Conservation (phyloP, 225 moss, liverwort and hornwort genomes). For the Climacium dendroides region DNA sequence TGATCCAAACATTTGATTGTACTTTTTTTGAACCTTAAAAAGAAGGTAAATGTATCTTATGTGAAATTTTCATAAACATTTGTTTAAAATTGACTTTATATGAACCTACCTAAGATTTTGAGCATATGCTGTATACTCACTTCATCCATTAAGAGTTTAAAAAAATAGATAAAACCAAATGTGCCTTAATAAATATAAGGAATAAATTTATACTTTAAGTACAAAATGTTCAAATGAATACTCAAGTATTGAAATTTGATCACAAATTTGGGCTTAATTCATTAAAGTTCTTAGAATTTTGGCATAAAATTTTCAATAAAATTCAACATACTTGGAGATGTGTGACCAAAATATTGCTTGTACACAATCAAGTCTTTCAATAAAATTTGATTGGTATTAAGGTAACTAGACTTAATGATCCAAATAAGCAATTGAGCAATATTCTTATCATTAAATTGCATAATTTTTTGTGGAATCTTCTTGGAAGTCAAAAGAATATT, state of each 20-base stretch:
- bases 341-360: no score
- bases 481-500: no score
- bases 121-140: rapidly evolving
- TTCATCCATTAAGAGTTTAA: rapidly evolving
- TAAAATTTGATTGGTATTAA: not conserved
- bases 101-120: not conserved
- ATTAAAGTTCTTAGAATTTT: not conserved
- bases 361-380: not conserved
- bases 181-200: not conserved
- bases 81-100: not conserved
- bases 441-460: not conserved
- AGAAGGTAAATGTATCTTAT: rapidly evolving
- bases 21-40: no score
- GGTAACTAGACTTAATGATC: no score
- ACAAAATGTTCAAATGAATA: not conserved
- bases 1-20: not conserved
- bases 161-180: not conserved
- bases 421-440: not conserved
- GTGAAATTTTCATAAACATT: not conserved
- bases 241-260: not conserved
- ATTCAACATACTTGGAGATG: rapidly evolving
- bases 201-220: not conserved
- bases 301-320: not conserved
- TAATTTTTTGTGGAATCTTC: not conserved
- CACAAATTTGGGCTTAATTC: not conserved